Evolutionary conservation across 2,329 filamentous ascomycete species (phyloP).

Genomic region (Epichloe brachyelytri): DNA sequence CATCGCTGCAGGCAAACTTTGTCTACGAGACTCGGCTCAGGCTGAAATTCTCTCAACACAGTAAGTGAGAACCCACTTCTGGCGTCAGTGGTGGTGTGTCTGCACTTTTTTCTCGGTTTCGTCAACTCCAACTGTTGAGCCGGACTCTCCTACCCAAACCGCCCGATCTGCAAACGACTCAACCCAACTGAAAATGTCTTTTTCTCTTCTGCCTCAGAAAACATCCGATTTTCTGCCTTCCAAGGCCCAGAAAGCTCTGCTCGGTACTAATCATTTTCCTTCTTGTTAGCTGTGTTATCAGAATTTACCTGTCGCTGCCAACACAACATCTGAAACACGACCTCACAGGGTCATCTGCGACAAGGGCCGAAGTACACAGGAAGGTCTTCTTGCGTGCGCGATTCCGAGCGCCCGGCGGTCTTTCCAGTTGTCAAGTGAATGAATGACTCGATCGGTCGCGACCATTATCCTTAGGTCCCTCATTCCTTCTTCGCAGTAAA

Average conservation of each 20-base stretch:
- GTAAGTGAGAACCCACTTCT: not conserved
- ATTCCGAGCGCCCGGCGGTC: not conserved
- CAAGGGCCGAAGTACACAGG: not conserved
- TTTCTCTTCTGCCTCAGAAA: not conserved
- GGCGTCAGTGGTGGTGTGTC: not conserved
- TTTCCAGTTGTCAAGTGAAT: not conserved
- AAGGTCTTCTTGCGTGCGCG: not conserved
- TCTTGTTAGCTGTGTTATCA: not conserved
- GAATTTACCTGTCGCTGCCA: not conserved
- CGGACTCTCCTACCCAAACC: not conserved
- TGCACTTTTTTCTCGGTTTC: not conserved
- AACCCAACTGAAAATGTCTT: not conserved
- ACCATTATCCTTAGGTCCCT: not conserved
- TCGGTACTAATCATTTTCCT: not conserved
- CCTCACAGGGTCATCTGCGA: not conserved
- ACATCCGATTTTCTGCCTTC: not conserved
- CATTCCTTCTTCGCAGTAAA: not conserved
- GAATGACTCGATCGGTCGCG: not conserved
- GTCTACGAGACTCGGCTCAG: not conserved
- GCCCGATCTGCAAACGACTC: not conserved
- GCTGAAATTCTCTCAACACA: not conserved
- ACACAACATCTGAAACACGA: constrained; percentile 4
- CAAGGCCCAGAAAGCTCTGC: not conserved
- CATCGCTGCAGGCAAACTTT: not conserved
- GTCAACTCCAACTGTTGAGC: not conserved